Evolutionary conservation across 2,329 filamentous ascomycete species (phyloP).

Genomic region (Pestalotiopsis fici): DNA sequence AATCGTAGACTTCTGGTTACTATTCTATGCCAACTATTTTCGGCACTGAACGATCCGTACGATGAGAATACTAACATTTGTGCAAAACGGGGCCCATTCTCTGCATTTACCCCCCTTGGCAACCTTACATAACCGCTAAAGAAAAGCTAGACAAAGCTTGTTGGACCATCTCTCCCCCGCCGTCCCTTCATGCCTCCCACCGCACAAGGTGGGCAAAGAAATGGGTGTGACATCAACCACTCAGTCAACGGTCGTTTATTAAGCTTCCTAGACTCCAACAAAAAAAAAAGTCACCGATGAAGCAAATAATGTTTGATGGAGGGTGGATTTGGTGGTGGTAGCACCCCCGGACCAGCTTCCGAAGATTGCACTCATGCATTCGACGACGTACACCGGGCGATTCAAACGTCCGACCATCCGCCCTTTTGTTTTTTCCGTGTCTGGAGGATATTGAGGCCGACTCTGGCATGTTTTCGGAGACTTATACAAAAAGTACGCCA

Average conservation of each 20-base stretch:
- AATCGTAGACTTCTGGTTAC: neutral
- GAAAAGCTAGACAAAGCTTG: neutral
- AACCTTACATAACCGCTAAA: neutral
- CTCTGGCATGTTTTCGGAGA: neutral
- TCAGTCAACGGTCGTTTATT: neutral
- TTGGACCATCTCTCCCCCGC: neutral
- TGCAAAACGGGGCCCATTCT: neutral
- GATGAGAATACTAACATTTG: neutral
- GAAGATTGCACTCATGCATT: neutral
- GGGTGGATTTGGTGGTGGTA: neutral
- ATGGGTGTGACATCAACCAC: neutral
- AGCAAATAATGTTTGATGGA: neutral
- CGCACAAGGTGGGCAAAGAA: no score
- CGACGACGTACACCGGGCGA: neutral
- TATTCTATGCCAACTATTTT: neutral
- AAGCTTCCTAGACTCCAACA: neutral
- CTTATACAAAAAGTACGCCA: neutral
- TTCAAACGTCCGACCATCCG: neutral
- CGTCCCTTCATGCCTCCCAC: neutral
- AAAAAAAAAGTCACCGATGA: neutral
- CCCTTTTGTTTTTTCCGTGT: neutral
- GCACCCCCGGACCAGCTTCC: neutral
- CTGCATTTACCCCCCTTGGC: neutral
- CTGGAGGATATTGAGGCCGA: no score
- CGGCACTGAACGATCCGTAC: neutral